Evolutionary conservation across 257 asterid species (phyloP), one percentile per base, ranked within the genome.

Genomic region (Jacaranda mimosifolia): DNA sequence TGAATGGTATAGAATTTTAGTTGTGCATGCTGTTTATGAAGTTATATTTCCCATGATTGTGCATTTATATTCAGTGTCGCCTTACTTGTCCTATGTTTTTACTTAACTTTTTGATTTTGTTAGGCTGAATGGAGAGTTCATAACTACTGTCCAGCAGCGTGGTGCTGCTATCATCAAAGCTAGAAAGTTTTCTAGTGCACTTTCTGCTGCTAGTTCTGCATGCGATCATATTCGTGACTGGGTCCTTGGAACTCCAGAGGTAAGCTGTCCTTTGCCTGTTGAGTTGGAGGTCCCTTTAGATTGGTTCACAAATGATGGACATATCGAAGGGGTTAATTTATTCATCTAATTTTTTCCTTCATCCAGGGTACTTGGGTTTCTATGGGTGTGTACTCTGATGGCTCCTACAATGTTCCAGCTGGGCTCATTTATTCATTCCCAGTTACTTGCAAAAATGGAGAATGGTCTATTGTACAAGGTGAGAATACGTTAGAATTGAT

Each of bases 131-230:
- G 69, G 89, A 5, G 98, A 92, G 65, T 94, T 94, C 88, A 94
- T 94, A 12, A 12, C 95, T 26, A 83, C 88, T 8, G 98, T 94
- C 72, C 98, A 94, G 72, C 98, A 94, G 56, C 97, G 98, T 73
- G 98, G 98, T 39, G 98, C 98, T 83, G 98, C 98, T 51, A 94
- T 94, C 59, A 94, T 94, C 79, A 94, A 94, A 76, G 98, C 98
- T 56, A 89, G 98, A 68, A 94, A 94, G 87, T 81, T 94, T 12
- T 94, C 98, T 4, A 94, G 98, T 83, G 98, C 98, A 5, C 97
- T 94, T 35, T 94, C 97, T 58, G 98, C 98, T 82, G 98, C 98
- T 75, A 94, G 98, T 81, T 84, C 97, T 83, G 98, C 98, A 21
- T 94, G 98, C 73, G 98, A 94, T 76, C 98, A 94, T 78, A 94